Evolutionary conservation across 2,329 filamentous ascomycete genomes (phyloP), one percentile per base, ranked within the genome.

Genomic region (Thyridium curvatum): DNA sequence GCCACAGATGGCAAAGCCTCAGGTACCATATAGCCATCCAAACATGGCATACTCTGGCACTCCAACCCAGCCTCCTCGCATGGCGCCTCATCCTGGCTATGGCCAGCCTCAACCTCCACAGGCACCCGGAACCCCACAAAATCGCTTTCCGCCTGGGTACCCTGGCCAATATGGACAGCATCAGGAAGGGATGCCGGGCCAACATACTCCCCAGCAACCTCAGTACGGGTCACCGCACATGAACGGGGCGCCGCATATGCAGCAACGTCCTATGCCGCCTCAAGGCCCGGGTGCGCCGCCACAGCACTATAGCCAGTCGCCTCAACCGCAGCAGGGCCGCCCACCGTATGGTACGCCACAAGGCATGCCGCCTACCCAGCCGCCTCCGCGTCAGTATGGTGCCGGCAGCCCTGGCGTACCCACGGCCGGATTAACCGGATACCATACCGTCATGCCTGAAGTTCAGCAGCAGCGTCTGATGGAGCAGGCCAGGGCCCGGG

Each of bases 21-120:
- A 72, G 41, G 66, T 67, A 8, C 66, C 69, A 0, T 77, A 73
- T 41, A 66, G 69, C 10, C 72, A 77, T 41, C 64, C 71, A 43
- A 67, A 61, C 43, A 66, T 72, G 56, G 61, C 62, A 34, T 75
- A 67, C 43, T 62, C 63, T 26, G 64, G 58, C 32, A 61, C 54
- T 14, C 61, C 60, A 12, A 49, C 56, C 5, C 72, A 71, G 45
- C 65, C 60, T 43, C 65, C 60, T 43, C 65, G 71, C n/a, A 50
- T 56, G 38, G 61, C 65, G 12, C 54, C 51, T 9, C 66, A 67
- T 33, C 47, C 56, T 5, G 54, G 53, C 8, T 68, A 66, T 34
- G 40, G 54, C 49, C 48, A 67, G 62, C 46, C 59, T 60, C 43
- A 49, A 2, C 18, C 54, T 17, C 68, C 64, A 41, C 58, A 26